phyloP scores from a whole-genome alignment of 805 yeast species.

The Candida insectorum region DNA sequence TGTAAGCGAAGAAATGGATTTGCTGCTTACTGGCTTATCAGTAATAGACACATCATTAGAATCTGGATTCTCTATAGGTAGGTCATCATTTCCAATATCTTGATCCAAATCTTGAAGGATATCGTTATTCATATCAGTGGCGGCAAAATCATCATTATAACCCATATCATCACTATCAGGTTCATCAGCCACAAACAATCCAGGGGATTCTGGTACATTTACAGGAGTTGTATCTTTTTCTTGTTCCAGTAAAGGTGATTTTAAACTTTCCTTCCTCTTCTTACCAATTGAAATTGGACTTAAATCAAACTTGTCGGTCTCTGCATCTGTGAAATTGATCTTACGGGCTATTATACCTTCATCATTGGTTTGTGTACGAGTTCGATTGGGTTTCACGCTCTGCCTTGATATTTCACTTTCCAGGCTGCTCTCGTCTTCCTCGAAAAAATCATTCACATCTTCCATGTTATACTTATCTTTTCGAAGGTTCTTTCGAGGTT shows the following conservation, averaged over 20 bases:
- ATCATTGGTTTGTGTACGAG: slow-evolving; percentile 1
- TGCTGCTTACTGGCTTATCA: slow-evolving; percentile 1
- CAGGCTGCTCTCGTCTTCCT: too few relatives aligned
- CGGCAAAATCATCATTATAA: slow-evolving; percentile 1
- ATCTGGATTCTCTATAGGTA: slow-evolving; percentile 2
- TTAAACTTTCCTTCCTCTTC: slow-evolving; percentile 3
- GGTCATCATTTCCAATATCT: not conserved
- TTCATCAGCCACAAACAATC: not conserved
- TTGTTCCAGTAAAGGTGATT: slow-evolving; percentile 20
- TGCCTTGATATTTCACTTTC: slow-evolving; percentile 33
- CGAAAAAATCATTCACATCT: slow-evolving; percentile 65
- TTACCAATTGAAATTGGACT: slow-evolving; percentile 20
- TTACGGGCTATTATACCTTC: slow-evolving; percentile 27
- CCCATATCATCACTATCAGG: not conserved
- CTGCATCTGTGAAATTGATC: slow-evolving; percentile 34
- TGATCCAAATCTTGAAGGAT: not conserved
- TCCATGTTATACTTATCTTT: slow-evolving; percentile 65
- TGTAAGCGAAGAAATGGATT: slow-evolving; percentile 21
- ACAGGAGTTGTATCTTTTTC: too few relatives aligned
- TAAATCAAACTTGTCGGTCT: slow-evolving; percentile 26
- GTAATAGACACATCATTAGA: too few relatives aligned
- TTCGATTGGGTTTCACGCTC: not conserved
- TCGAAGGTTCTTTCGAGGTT: slow-evolving; percentile 42
- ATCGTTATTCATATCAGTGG: not conserved
- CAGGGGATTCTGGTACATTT: slow-evolving; percentile 1